These are phyloP conservation scores for Sonneratia alba DNA, from an alignment of 345 rosid species.

Conservation along the genomic window DNA sequence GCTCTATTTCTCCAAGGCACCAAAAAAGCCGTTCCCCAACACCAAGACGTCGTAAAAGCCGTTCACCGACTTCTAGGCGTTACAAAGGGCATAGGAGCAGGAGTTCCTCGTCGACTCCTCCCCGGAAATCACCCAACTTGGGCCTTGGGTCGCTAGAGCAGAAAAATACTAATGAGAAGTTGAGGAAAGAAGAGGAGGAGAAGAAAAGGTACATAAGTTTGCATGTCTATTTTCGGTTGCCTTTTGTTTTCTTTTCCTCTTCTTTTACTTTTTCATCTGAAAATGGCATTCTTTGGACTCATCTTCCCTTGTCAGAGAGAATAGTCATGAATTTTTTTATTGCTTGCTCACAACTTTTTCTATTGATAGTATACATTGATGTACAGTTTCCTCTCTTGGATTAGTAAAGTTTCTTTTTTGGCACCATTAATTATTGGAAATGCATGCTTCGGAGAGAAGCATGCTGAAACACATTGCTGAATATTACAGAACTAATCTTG, in stretches of 20 bases:
- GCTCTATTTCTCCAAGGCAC: slow-evolving; percentile 64
- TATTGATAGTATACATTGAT: not conserved
- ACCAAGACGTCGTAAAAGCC: slow-evolving; percentile 52
- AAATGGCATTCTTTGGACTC: not conserved
- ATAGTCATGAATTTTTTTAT: not conserved
- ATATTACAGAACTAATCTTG: too few relatives aligned
- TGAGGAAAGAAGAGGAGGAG: slow-evolving; percentile 80
- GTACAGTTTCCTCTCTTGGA: too few relatives aligned
- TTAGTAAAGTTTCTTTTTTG: not conserved
- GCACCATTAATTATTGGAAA: not conserved
- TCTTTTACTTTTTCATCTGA: not conserved
- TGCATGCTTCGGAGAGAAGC: not conserved
- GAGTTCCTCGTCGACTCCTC: slow-evolving; percentile 66
- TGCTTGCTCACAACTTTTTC: not conserved
- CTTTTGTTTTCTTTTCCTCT: not conserved
- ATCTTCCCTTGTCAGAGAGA: not conserved
- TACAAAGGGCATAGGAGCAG: slow-evolving; percentile 69
- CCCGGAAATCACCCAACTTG: slow-evolving; percentile 45
- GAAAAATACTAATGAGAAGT: slow-evolving; percentile 52
- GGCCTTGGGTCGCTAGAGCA: slow-evolving; percentile 55
- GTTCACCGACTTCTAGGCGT: slow-evolving; percentile 68
- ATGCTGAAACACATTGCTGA: too few relatives aligned
- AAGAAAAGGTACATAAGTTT: slow-evolving; percentile 58
- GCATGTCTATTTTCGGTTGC: not conserved
- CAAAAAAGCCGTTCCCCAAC: slow-evolving; percentile 60